Evolutionary conservation across 2,329 filamentous ascomycete genomes (phyloP).

Genomic region (Hymenoscyphus linearis): DNA sequence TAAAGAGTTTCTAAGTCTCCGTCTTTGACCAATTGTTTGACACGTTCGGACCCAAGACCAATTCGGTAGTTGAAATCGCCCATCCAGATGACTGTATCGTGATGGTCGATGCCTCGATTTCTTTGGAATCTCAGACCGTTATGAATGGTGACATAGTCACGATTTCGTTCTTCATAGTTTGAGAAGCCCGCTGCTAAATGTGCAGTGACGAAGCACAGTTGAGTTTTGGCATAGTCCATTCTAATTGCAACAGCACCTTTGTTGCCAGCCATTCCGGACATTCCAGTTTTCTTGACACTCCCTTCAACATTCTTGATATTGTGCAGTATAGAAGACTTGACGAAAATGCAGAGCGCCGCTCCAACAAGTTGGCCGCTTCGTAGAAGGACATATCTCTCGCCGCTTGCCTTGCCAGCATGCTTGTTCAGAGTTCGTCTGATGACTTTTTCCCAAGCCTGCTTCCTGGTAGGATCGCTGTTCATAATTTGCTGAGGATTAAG

Average conservation of each 20-base stretch:
- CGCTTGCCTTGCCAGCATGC: constrained; percentile 57
- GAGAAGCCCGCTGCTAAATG: constrained; percentile 93
- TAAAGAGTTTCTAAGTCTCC: constrained; percentile 74
- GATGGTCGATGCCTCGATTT: constrained; percentile 85
- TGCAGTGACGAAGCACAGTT: constrained; percentile 91
- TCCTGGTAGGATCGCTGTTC: constrained; percentile 87
- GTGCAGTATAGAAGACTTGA: constrained; percentile 68
- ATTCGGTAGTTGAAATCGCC: constrained; percentile 99
- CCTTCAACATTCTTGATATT: constrained; percentile 97
- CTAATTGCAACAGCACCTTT: constrained; percentile 96
- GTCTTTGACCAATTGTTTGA: constrained; percentile 66
- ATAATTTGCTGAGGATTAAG: constrained; percentile 97
- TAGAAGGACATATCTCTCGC: constrained; percentile 80
- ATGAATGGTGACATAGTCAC: constrained; percentile 68
- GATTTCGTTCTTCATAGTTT: constrained; percentile 94
- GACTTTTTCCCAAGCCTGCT: constrained; percentile 79
- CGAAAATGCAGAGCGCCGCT: constrained; percentile 86
- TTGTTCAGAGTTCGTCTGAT: constrained; percentile 74
- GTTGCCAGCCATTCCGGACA: constrained; percentile 96
- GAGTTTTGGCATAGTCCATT: constrained; percentile 89
- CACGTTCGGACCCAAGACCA: constrained; percentile 72
- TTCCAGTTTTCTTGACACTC: constrained; percentile 85
- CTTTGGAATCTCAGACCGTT: constrained; percentile 85
- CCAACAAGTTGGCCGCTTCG: constrained; percentile 92
- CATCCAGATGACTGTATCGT: constrained; percentile 85